Base-by-base conservation (phyloP, 257 asterid genomes). In the Knoxia roxburghii region DNA sequence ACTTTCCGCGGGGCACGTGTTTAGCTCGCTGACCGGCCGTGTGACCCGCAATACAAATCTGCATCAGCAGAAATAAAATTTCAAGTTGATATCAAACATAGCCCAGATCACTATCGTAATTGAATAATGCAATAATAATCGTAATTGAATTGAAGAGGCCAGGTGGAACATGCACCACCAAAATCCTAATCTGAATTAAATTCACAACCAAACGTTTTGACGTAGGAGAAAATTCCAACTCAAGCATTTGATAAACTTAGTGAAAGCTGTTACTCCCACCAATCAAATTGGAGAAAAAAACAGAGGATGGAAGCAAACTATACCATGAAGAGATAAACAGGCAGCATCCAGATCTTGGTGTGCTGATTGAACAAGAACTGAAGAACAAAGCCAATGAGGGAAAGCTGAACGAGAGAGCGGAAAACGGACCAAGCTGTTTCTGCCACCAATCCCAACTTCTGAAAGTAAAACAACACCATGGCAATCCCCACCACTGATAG, bases 21-120 rank as follows among this genome's bases (percentile, higher is more conserved):
- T 91, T 87, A 0, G 96, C 96, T 0, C 96, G 91, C 67, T 91
- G 91, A 17, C 98, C 96, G 0, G 98, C 98, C 0, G 98, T 91
- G n/a, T 91, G 82, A 27, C 95, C 98, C 10, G 96, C 98, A 1
- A 91, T 73, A 2, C 70, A 68, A 12, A 89, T 95, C 96, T 91
- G 58, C 57, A 41, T 27, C 18, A 67, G 56, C 70, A 2, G 0
- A 20, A 24, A 6, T 37, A 20, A 37, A 9, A 4, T 37, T 3
- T 51, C 14, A 13, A 43, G 48, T 43, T 43, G 1, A 43, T 43
- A 13, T 6, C 10, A 9, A 37, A 3, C 41, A 3, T 37, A n/a
- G n/a, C n/a, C n/a, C n/a, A n/a, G n/a, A n/a, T n/a, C n/a, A n/a
- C n/a, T n/a, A n/a, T n/a, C n/a, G n/a, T n/a, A n/a, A n/a, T n/a